A percentile compares a stretch with the other conserved stretches of the same genome.
Evolutionary conservation across 305 asterid species (phyloP).

Genomic region (Fraxinus latifolia): DNA sequence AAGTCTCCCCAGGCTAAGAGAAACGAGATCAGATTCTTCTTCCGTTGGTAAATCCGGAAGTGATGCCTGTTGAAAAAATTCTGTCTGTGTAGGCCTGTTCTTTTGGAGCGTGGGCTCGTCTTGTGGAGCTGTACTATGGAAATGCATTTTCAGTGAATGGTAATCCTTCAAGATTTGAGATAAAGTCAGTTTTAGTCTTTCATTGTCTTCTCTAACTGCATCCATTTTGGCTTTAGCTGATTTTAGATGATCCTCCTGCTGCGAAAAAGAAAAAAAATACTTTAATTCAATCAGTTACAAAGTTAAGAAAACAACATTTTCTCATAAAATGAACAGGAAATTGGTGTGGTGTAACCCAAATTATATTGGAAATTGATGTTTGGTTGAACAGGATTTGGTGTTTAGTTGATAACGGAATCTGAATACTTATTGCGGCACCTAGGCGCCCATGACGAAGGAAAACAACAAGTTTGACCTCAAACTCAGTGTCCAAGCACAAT

Average conservation of each 20-base stretch:
- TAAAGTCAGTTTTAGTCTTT: slow-evolving; percentile 29
- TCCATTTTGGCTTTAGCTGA: slow-evolving; percentile 36
- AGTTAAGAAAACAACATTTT: not conserved
- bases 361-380: no score
- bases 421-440: no score
- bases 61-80: not conserved
- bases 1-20: slow-evolving; percentile 40
- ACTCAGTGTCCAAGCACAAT: no score
- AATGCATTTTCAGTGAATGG: slow-evolving; percentile 32
- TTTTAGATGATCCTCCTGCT: slow-evolving; percentile 31
- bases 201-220: slow-evolving; percentile 41
- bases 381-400: no score
- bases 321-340: not conserved
- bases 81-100: not conserved
- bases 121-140: slow-evolving; percentile 22
- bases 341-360: no score
- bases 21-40: slow-evolving; percentile 34
- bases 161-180: slow-evolving; percentile 35
- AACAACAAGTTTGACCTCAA: no score
- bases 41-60: slow-evolving; percentile 4
- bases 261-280: not conserved
- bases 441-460: no score
- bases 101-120: slow-evolving; percentile 4
- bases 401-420: no score
- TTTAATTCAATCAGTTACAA: not conserved